Evolutionary conservation across 2,329 filamentous ascomycete genomes (phyloP).

Genomic region (Colletotrichum sp.): DNA sequence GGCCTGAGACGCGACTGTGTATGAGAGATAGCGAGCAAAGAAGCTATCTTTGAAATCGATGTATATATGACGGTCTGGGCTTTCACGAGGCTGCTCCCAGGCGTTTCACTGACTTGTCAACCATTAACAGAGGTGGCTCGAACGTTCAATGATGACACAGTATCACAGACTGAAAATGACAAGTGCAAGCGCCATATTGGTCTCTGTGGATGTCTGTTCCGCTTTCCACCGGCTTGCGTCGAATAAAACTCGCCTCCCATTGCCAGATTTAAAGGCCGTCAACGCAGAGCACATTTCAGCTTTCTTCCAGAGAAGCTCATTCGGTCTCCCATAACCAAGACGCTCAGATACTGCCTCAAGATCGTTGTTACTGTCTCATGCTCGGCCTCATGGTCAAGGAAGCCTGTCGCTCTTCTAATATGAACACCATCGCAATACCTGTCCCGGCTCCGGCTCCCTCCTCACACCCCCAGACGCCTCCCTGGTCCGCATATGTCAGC

Average conservation of each 20-base stretch:
- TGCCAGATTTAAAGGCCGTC: too few species aligned
- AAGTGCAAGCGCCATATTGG: not conserved
- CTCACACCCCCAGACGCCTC: not conserved
- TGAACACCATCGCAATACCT: not conserved
- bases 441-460: not conserved
- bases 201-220: not conserved
- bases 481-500: not conserved
- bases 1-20: not conserved
- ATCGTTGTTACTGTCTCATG: not conserved
- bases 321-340: not conserved
- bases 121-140: not conserved
- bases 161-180: fast-evolving
- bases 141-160: not conserved
- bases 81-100: not conserved
- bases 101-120: not conserved
- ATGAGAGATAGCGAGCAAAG: not conserved
- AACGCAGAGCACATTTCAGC: too few species aligned
- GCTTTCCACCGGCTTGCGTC: not conserved
- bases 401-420: not conserved
- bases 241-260: not conserved
- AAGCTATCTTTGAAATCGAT: not conserved
- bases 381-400: not conserved
- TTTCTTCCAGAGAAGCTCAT: not conserved
- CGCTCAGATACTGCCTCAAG: not conserved
- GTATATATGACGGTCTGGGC: not conserved